Conservation (phyloP, 768 basidiomycete species). For the Termitomyces sp. region DNA sequence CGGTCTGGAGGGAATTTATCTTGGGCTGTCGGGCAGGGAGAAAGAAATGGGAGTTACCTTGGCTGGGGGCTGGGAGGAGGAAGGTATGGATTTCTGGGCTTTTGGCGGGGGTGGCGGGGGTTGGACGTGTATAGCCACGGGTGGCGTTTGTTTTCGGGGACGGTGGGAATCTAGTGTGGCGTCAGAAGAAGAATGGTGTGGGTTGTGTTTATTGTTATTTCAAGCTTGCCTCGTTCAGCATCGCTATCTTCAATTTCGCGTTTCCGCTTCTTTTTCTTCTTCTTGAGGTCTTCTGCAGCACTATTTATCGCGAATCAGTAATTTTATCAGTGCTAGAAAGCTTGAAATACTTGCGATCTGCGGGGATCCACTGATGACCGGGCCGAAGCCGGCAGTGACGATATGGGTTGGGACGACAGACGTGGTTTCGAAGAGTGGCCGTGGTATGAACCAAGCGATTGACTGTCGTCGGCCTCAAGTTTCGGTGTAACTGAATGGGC, state of each 20-base stretch:
- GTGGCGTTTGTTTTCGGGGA: conserved; percentile 56
- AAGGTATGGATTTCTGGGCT: conserved; percentile 45
- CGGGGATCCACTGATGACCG: conserved; percentile 60
- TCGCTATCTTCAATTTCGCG: conserved; percentile 72
- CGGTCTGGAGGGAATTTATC: conserved; percentile 20
- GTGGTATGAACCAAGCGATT: conserved; percentile 28
- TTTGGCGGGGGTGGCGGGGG: conserved; percentile 42
- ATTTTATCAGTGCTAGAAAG: neutral
- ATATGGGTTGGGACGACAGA: conserved; percentile 36
- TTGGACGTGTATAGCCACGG: conserved; percentile 29
- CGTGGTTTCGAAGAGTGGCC: conserved; percentile 38
- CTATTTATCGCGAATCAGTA: conserved; percentile 12
- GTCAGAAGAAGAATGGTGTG: neutral
- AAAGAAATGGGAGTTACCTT: neutral
- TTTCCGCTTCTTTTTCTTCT: conserved; percentile 86
- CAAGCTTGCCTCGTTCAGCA: conserved; percentile 45
- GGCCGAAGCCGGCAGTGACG: conserved; percentile 41
- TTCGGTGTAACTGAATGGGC: conserved; percentile 39
- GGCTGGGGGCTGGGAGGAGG: conserved; percentile 24
- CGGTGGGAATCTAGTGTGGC: conserved; percentile 40
- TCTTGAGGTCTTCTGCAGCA: conserved; percentile 52
- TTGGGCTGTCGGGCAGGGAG: conserved; percentile 2
- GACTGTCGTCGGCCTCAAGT: conserved; percentile 45
- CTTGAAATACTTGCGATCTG: conserved; percentile 37
- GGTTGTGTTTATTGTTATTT: neutral